Percentiles rank a stretch among this genome's conserved stretches.
These are phyloP conservation scores for Neurospora pannonica DNA, from an alignment of 495 filamentous ascomycete species.

Conservation along the genomic window DNA sequence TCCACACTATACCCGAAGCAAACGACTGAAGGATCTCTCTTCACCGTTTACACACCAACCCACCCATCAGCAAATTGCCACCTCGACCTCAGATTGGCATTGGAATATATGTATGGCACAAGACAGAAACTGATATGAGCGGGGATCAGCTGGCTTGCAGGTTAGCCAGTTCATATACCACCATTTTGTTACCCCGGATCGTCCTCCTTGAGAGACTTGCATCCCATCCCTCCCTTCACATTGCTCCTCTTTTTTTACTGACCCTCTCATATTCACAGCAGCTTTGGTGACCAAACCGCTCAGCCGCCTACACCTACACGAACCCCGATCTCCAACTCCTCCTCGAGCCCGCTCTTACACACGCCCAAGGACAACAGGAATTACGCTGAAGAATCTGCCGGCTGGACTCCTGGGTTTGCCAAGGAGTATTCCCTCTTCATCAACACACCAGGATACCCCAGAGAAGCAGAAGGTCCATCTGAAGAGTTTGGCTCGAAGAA, in stretches of 20 bases:
- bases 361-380: constrained; percentile 49
- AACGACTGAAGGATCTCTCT: not conserved
- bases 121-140: constrained; percentile 54
- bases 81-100: not conserved
- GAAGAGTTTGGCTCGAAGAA: constrained; percentile 27
- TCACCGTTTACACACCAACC: not conserved
- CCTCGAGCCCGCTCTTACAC: constrained; percentile 54
- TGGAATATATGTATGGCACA: constrained; percentile 13
- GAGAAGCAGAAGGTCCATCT: constrained; percentile 30
- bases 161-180: constrained; percentile 34
- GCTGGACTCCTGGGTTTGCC: constrained; percentile 47
- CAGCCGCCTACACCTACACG: constrained; percentile 69
- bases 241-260: not conserved
- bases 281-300: constrained; percentile 71
- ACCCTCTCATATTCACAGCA: constrained; percentile 25
- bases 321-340: constrained; percentile 57
- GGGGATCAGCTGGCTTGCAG: constrained; percentile 65
- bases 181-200: constrained; percentile 6
- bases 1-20: not conserved
- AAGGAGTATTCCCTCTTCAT: constrained; percentile 48
- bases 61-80: not conserved
- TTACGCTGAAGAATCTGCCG: constrained; percentile 37
- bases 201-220: not conserved
- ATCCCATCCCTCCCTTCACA: not conserved
- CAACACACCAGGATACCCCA: constrained; percentile 43